Conservation (phyloP, 257 asterid species). For the Ajuga chamaepitys region DNA sequence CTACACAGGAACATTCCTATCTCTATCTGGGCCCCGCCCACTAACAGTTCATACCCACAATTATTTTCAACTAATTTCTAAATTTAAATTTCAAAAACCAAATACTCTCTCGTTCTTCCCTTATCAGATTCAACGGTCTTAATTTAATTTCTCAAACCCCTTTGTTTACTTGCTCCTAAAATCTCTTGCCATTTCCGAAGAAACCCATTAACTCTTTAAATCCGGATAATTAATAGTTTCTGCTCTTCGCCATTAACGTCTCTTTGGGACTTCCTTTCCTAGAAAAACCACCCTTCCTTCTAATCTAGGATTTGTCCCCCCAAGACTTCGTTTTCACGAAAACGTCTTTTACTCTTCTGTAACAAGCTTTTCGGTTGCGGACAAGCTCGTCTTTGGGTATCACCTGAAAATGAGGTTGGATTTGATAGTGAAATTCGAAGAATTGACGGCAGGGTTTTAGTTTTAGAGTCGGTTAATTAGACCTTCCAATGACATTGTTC, state of each 20-base stretch:
- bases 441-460: background rate
- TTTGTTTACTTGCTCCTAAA: conserved; percentile 1
- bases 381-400: background rate
- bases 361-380: conserved; percentile 23
- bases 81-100: conserved; percentile 12
- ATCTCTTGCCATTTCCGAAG: background rate
- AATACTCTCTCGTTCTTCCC: background rate
- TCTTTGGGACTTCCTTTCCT: background rate
- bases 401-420: conserved; percentile 9
- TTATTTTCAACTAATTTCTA: conserved; percentile 10
- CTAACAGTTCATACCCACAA: conserved; percentile 8
- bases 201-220: conserved; percentile 7
- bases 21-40: conserved; percentile 9
- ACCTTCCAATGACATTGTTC: conserved; percentile 5
- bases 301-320: background rate
- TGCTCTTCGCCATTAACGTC: conserved; percentile 3
- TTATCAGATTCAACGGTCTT: conserved; percentile 15
- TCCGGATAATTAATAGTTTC: conserved; percentile 15
- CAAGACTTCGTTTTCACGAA: conserved; percentile 16
- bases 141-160: background rate
- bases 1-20: conserved; percentile 12
- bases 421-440: background rate
- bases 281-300: background rate
- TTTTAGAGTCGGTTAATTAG: background rate
- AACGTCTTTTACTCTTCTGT: conserved; percentile 5